phyloP scores from a whole-genome alignment of 345 rosid species.

The Linum usitatissimum region DNA sequence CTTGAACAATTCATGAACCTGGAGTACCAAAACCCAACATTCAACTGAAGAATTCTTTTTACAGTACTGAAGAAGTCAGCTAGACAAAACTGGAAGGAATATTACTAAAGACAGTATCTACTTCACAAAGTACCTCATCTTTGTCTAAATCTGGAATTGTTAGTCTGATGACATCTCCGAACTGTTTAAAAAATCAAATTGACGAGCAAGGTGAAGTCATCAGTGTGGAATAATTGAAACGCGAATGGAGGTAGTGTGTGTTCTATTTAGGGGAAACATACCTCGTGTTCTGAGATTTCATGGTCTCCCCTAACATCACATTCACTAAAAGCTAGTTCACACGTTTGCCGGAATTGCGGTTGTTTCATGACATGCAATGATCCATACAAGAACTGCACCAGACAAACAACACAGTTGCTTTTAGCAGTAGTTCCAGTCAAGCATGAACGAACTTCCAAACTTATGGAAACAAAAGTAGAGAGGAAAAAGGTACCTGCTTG shows the following conservation, averaged over 20 bases:
- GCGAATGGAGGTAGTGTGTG: background rate
- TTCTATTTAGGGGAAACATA: conserved; percentile 16
- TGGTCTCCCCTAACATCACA: conserved; percentile 39
- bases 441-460: background rate
- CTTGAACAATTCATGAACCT: conserved; percentile 47
- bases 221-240: conserved; percentile 7
- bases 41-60: background rate
- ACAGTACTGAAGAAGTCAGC: background rate
- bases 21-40: background rate
- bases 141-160: conserved; percentile 42
- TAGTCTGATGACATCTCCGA: conserved; percentile 42
- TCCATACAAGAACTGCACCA: conserved; percentile 71
- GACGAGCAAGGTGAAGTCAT: conserved; percentile 5
- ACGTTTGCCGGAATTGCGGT: conserved; percentile 53
- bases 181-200: conserved; percentile 30
- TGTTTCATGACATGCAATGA: conserved; percentile 60
- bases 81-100: background rate
- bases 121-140: conserved; percentile 37
- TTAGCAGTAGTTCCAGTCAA: background rate
- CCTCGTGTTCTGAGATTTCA: conserved; percentile 49
- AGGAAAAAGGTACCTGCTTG: conserved; percentile 52
- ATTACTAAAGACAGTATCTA: background rate
- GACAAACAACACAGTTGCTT: conserved; percentile 6
- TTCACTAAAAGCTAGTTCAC: conserved; percentile 56
- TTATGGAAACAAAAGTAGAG: background rate